Conservation (phyloP, 495 filamentous ascomycete species). For the Geoglossum glabrum region DNA sequence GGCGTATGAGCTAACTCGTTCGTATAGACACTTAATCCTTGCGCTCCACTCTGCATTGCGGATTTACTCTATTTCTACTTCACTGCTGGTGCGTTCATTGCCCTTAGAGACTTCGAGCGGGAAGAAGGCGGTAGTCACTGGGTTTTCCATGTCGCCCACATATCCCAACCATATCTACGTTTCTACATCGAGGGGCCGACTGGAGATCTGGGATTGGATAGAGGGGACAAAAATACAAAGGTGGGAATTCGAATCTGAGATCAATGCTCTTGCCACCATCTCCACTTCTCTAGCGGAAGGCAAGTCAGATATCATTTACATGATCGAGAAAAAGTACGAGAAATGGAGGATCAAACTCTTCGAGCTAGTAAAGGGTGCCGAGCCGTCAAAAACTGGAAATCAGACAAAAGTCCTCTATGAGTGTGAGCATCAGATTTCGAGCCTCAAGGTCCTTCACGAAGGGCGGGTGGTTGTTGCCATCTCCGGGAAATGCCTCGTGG, state of each 20-base stretch:
- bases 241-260: constrained; percentile 26
- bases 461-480: constrained; percentile 20
- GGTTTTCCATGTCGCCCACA: constrained; percentile 37
- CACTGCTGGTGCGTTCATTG: constrained; percentile 48
- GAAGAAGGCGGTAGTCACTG: constrained; percentile 19
- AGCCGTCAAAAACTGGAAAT: constrained; percentile 6
- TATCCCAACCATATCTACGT: constrained; percentile 45
- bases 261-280: constrained; percentile 16
- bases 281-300: neutral
- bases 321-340: constrained; percentile 2
- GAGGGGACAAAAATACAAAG: constrained; percentile 27
- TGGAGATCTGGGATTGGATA: constrained; percentile 63
- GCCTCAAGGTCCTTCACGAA: constrained; percentile 16
- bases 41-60: constrained; percentile 43
- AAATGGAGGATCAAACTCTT: constrained; percentile 1
- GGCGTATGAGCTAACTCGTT: constrained; percentile 5
- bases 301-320: neutral
- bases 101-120: constrained; percentile 15
- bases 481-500: constrained; percentile 9
- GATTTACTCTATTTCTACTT: constrained; percentile 63
- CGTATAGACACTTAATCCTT: constrained; percentile 46
- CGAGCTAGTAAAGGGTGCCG: neutral
- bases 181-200: constrained; percentile 38
- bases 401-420: constrained; percentile 14
- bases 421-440: constrained; percentile 16